Evolutionary conservation across 345 rosid species (phyloP).

Genomic region (Eucalyptus regnans): DNA sequence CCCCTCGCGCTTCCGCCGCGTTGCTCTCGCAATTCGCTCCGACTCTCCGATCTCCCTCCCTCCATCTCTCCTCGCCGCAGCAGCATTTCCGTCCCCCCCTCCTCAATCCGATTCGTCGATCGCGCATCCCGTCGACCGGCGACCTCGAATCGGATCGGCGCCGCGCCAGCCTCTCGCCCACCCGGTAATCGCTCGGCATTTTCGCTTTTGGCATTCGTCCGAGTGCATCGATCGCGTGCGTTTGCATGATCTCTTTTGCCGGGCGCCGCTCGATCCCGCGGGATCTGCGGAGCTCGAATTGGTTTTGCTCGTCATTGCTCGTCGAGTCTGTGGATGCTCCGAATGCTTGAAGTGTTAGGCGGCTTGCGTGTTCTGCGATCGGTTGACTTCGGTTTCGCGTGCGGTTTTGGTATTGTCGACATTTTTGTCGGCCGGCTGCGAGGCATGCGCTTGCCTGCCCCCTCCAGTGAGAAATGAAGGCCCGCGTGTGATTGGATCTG

Average conservation of each 20-base stretch:
- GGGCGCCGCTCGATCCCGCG: neutral
- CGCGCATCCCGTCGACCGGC: neutral
- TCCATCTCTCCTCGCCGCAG: neutral
- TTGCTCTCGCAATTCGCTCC: neutral
- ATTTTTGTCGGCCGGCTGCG: neutral
- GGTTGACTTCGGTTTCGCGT: neutral
- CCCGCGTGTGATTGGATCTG: neutral
- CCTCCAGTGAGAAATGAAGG: neutral
- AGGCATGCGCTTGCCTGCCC: neutral
- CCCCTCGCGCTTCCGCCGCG: neutral
- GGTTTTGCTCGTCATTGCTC: neutral
- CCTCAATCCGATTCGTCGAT: neutral
- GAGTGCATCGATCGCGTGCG: neutral
- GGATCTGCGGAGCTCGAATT: neutral
- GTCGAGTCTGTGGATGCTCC: neutral
- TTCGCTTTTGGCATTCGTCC: rapidly evolving
- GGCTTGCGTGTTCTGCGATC: neutral
- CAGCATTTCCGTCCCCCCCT: neutral
- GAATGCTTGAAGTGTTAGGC: neutral
- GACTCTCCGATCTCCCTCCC: neutral
- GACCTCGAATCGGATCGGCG: neutral
- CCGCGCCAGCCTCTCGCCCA: neutral
- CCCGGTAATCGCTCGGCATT: neutral
- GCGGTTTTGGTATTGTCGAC: neutral
- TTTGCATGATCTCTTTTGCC: neutral